Conservation (phyloP, 2,329 filamentous ascomycete genomes). For the Fusarium algeriense region DNA sequence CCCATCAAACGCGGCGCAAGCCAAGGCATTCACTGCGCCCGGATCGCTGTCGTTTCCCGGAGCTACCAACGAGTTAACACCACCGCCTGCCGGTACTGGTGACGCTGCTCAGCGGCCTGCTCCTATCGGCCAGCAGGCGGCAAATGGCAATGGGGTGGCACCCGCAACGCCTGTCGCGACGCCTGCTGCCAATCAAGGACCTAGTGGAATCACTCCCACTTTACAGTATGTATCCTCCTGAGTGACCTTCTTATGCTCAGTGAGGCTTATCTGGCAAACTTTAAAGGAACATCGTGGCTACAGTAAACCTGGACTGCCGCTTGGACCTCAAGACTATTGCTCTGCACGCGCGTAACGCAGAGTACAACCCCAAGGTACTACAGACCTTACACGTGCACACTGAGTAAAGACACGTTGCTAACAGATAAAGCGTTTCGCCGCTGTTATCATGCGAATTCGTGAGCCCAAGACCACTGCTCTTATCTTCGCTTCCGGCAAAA, state of each 20-base stretch:
- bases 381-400: conserved; percentile 44
- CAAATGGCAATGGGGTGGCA: conserved; percentile 82
- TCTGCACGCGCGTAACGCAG: conserved; percentile 95
- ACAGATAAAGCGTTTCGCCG: conserved; percentile 85
- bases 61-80: conserved; percentile 82
- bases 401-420: conserved; percentile 46
- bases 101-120: conserved; percentile 58
- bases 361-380: conserved; percentile 97
- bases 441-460: conserved; percentile 99
- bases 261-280: conserved; percentile 65
- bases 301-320: conserved; percentile 97
- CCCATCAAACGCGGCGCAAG: conserved; percentile 90
- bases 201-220: conserved; percentile 91
- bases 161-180: conserved; percentile 93
- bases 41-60: conserved; percentile 93
- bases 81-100: conserved; percentile 78
- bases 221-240: conserved; percentile 87
- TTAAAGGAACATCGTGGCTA: conserved; percentile 97
- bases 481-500: conserved; percentile 98
- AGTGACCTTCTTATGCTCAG: conserved; percentile 52
- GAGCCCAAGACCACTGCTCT: conserved; percentile 98
- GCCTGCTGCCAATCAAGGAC: conserved; percentile 83
- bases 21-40: conserved; percentile 93
- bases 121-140: conserved; percentile 66
- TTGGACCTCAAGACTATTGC: conserved; percentile 99